Base-by-base conservation (phyloP, 2,329 filamentous ascomycete genomes). In the Cercospora brassicicola region DNA sequence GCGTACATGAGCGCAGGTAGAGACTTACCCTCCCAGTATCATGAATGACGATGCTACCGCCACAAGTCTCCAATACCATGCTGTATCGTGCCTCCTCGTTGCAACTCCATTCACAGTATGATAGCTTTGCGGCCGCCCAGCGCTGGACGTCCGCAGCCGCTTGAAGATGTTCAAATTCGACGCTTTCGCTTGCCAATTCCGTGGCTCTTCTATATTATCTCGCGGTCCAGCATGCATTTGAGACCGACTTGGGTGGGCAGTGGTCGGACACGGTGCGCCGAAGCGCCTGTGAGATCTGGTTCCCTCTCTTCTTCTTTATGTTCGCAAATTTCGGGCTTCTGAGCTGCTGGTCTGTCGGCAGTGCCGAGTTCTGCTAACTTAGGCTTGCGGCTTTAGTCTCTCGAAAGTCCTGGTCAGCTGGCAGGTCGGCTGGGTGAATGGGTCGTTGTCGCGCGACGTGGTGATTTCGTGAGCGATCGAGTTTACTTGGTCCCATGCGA, bases 1-100 rank as follows among this genome's bases (percentile, higher is more conserved):
- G 23, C 23, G 48, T 26, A 23, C 48, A 33, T 56, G 18, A 11
- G 33, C 75, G 67, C 76, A 72, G 65, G 26, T 30, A 30, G 15
- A 61, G 62, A 57, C 81, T 65, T 75, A 83, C 80, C 82, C 83
- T 76, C 81, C 83, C 31, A 84, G 71, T 57, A 84, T 81, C 80
- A 84, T 81, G 77, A 82, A 81, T 33, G 80, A 80, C 23, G 82
- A 80, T 2, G 77, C 75, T 6, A 82, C 75, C 8, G 82, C 82
- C 39, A 82, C 77, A 26, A 81, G 72, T 66, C 80, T 79, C 83
- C 83, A 85, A 71, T 84, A 84, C 83, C 82, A 84, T 51, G 82
- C 75, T 42, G 72, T 71, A 36, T 62, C 67, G 67, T 76, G 72
- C 30, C 69, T 69, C 20, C 72, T 69, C 13, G 70, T 63, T 8